Base-by-base conservation (phyloP, 1,284 basidiomycete genomes). In the Ustilago cynodontis region DNA sequence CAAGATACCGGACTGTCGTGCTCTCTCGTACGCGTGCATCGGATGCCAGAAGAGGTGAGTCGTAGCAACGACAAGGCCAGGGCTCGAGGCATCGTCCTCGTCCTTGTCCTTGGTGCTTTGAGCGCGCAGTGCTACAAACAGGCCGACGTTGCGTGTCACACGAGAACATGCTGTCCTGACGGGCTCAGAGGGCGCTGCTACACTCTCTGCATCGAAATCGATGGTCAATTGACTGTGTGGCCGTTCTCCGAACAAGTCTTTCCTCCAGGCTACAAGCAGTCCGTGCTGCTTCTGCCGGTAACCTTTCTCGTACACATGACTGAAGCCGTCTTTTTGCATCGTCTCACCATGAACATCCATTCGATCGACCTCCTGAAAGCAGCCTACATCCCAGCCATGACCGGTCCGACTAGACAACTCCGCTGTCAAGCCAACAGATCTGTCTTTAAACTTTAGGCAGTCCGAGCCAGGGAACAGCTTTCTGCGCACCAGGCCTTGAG, bases 21-120 rank as follows among this genome's bases (percentile, higher is more conserved):
- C 89, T 54, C 95, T 90, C 87, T 99, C 96, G 85, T 98, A 98
- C 1, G 77, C 82, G 47, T 87, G 85, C 63, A 77, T 91, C 8
- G 95, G 94, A 86, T 97, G 94, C 95, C 95, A 98, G 87, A 98
- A 98, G 7, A 92, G 88, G 88, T 92, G 94, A 0, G 93, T 94
- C 0, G 94, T 96, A 1, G 90, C 93, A 6, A 94, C 87, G 50
- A 95, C 87, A 43, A 93, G 84, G 18, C 92, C 47, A 9, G 47
- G 47, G 6, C 47, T 49, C 10, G 47, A 26, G 24, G 24, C 47
- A 6, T 11, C 31, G 11, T 5, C 31, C 31, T 33, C 6, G 14
- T 49, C 47, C 11, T 49, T 49, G 24, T 49, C 41, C 16, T n/a
- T 91, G 22, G 87, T 56, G 3, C 56, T 50, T 1, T 45, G 50